phyloP scores from a whole-genome alignment of 208 protist species.

The Wallacemonas collosoma region DNA sequence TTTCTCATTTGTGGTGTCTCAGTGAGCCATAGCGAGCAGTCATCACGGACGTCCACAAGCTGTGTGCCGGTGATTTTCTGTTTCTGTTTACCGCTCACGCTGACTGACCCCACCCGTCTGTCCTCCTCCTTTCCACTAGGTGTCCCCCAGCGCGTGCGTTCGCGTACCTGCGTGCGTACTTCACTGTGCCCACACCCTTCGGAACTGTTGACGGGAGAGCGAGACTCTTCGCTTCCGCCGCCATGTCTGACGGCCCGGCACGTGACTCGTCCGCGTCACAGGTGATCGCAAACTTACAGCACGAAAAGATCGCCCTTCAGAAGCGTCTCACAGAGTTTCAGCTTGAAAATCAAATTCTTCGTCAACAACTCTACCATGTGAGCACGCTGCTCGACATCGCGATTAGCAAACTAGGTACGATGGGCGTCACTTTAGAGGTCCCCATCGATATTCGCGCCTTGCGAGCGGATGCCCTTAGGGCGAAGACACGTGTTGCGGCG shows the following conservation, averaged over 20 bases:
- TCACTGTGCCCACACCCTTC: not conserved
- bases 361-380: constrained; percentile 78
- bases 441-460: constrained; percentile 79
- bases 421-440: constrained; percentile 76
- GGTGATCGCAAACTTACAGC: constrained; percentile 52
- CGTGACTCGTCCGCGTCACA: constrained; percentile 27
- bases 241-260: constrained; percentile 11
- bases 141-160: no score
- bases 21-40: no score
- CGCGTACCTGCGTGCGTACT: not conserved
- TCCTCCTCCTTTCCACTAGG: no score
- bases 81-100: no score
- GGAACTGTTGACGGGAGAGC: not conserved
- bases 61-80: no score
- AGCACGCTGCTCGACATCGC: constrained; percentile 83
- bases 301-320: constrained; percentile 76
- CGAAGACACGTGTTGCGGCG: constrained; percentile 31
- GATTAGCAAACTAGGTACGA: constrained; percentile 75
- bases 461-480: constrained; percentile 47
- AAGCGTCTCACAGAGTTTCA: constrained; percentile 69
- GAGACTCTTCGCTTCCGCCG: not conserved
- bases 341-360: constrained; percentile 80
- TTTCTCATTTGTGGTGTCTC: no score
- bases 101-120: no score
- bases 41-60: no score